Base-by-base conservation (phyloP, 2,329 filamentous ascomycete genomes). In the Stachybotrys elegans region DNA sequence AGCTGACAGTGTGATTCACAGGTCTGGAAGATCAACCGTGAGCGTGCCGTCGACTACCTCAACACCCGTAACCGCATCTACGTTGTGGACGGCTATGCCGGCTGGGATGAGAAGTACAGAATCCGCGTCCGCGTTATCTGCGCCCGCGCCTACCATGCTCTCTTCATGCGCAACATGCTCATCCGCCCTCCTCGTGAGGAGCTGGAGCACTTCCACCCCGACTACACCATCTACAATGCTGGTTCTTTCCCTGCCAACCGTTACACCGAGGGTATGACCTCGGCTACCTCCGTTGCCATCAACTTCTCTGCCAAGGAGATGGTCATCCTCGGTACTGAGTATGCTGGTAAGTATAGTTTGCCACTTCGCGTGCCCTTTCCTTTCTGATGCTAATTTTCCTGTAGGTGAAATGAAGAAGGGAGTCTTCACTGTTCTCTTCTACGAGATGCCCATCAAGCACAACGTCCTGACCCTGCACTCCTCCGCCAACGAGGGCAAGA, bases 91-190 rank as follows among this genome's bases (percentile, higher is more conserved):
- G 93, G 93, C 54, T 98, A 85, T 66, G 93, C 93, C 56, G 93
- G 93, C 68, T 98, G 93, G 93, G 93, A 98, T 60, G 86, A 94
- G 76, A 91, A 93, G 69, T 98, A 98, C 79, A 82, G 91, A 56
- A 97, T 98, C 74, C 88, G 84, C 61, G 93, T 98, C 60, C 91
- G 93, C 63, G 92, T 98, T 53, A 91, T 98, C 65, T 98, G 93
- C 75, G 93, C 93, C 56, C 91, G 93, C 66, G 93, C 93, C 70
- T 98, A 98, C 80, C 93, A 98, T 80, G 93, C 93, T 51, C 83
- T 98, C 54, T 98, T 98, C 83, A 98, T 98, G 93, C 88, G 91
- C 66, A 98, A 98, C 80, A 98, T 98, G 93, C 86, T 98, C 65
- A 98, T 98, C 76, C 87, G 93, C 58, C 93, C 93, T 51, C 77